Conservation (phyloP, 257 asterid species). For the Solanum tarijense region DNA sequence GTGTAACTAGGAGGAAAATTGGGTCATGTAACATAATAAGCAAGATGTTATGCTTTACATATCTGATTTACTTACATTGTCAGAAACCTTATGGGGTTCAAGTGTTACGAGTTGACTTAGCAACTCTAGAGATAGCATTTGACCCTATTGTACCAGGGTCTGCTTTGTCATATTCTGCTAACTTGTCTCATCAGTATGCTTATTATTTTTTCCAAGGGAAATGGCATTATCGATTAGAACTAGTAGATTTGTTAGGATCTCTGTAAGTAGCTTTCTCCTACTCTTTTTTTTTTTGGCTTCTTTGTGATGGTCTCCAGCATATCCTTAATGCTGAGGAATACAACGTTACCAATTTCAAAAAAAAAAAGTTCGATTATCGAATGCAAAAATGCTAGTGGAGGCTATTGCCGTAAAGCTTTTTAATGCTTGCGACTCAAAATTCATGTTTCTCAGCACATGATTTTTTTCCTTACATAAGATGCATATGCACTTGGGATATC, state of each 20-base stretch:
- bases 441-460: background rate
- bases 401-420: background rate
- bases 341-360: background rate
- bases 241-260: background rate
- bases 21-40: background rate
- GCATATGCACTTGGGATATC: background rate
- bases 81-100: background rate
- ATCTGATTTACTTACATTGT: background rate
- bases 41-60: background rate
- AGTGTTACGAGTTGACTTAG: background rate
- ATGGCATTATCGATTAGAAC: background rate
- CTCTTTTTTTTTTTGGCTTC: background rate
- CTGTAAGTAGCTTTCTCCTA: background rate
- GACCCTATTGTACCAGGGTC: background rate
- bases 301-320: background rate
- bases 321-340: background rate
- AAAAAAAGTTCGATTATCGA: background rate
- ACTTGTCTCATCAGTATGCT: background rate
- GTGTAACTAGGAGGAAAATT: background rate
- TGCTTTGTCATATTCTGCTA: background rate
- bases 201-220: background rate
- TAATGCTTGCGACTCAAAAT: background rate
- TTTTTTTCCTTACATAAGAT: background rate
- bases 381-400: background rate
- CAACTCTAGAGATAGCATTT: background rate